phyloP scores from a whole-genome alignment of 805 yeast genomes.

The Starmera caribaea region DNA sequence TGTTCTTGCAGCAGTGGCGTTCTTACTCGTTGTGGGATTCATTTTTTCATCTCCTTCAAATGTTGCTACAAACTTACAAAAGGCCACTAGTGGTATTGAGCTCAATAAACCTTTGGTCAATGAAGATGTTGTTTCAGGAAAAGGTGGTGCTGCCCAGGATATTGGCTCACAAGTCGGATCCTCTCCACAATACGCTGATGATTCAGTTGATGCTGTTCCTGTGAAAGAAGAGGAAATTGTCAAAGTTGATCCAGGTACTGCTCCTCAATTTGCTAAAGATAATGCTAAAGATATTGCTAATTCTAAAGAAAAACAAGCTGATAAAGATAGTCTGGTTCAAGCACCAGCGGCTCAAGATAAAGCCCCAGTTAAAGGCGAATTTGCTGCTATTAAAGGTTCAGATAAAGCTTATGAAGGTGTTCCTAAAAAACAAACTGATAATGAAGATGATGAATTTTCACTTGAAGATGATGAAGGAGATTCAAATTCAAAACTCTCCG shows the following conservation, averaged over 20 bases:
- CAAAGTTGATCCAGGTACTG: slow-evolving; percentile 8
- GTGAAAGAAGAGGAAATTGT: slow-evolving; percentile 4
- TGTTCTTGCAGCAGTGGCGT: slow-evolving; percentile 38
- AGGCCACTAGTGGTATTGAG: slow-evolving; percentile 12
- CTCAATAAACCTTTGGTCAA: background rate
- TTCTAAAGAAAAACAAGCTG: slow-evolving; percentile 14
- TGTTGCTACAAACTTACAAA: slow-evolving; percentile 24
- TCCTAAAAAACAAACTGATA: slow-evolving; percentile 17
- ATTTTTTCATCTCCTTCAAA: slow-evolving; percentile 35
- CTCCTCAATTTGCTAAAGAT: slow-evolving; percentile 18
- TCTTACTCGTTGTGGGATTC: slow-evolving; percentile 40
- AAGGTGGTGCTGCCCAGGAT: slow-evolving; percentile 1
- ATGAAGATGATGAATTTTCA: slow-evolving; percentile 15
- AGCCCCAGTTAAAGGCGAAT: slow-evolving; percentile 9
- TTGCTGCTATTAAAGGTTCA: slow-evolving; percentile 18
- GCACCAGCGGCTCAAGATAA: slow-evolving; percentile 14
- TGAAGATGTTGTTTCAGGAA: background rate
- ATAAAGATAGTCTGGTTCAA: slow-evolving; percentile 17
- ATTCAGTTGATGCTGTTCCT: slow-evolving; percentile 8
- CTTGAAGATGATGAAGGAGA: slow-evolving; percentile 20
- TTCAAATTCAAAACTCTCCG: slow-evolving; percentile 1
- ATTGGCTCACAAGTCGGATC: slow-evolving; percentile 1
- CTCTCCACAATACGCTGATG: slow-evolving; percentile 21
- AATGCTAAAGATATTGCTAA: slow-evolving; percentile 4
- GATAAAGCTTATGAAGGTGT: slow-evolving; percentile 19